Evolutionary conservation across 768 basidiomycete species (phyloP), one percentile per base, ranked within the genome.

Genomic region (Chalciporus piperatus): DNA sequence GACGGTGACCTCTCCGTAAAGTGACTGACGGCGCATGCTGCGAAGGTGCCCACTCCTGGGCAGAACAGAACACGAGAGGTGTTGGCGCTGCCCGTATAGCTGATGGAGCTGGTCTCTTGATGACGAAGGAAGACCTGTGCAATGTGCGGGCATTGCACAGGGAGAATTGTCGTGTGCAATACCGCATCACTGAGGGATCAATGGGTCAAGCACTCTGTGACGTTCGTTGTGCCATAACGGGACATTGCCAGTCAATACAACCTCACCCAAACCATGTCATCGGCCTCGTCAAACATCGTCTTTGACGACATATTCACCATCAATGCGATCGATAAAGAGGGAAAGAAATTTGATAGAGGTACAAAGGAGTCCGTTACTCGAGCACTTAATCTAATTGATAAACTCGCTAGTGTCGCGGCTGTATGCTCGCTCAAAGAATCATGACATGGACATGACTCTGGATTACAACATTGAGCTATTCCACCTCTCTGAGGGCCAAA

Each of bases 291-390:
- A 1, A 88, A 78, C 66, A 82, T 96, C 60, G 82, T 97, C 51
- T 98, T 98, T 64, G 90, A 95, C 64, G 96, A 98, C 67, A 85
- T 94, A 41, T 98, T 98, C 72, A 86, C 81, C 11, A 87, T 96
- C 59, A 79, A 81, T 58, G 84, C 71, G 40, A 89, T 95, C 45
- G 86, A 95, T 75, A 85, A 83, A 69, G 95, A 94, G 60, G 96
- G 96, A 42, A 97, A 90, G 76, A 97, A 95, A 69, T 99, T 98
- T 61, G 97, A 99, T 72, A 77, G 96, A 85, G 96, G 96, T 95
- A 39, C 35, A 38, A 49, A 14, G 25, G n/a, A 47, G 14, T 42
- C 22, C 22, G 42, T 45, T 13, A 32, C 37, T 22, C 3, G 13
- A 25, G 13, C 38, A 19, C 37, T 27, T 57, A 19, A 65, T 52